A percentile compares a stretch with the other conserved stretches of the same genome.
phyloP scores from a whole-genome alignment of 208 protist species.

The Vickermania spadyakhi region DNA sequence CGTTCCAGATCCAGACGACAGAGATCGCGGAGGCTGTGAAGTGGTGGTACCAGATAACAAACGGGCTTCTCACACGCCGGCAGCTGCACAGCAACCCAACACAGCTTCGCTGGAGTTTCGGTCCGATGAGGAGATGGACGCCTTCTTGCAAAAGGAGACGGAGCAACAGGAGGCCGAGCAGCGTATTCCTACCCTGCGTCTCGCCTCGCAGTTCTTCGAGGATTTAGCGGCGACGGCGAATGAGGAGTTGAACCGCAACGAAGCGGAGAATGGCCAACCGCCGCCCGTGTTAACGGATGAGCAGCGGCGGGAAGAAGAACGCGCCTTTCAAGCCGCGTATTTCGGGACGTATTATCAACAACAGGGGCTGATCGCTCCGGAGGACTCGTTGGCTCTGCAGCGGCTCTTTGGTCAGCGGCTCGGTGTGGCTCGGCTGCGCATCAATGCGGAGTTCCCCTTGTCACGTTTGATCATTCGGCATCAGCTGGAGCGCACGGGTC shows the following conservation, averaged over 20 bases:
- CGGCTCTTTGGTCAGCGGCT: not conserved
- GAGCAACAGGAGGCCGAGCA: constrained; percentile 22
- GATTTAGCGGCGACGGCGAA: constrained; percentile 48
- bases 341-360: constrained; percentile 68
- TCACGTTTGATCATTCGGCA: constrained; percentile 42
- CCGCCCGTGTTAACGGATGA: constrained; percentile 26
- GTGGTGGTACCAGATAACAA: no score
- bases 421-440: constrained; percentile 10
- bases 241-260: constrained; percentile 44
- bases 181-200: constrained; percentile 27
- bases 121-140: constrained; percentile 47
- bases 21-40: constrained; percentile 27
- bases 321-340: constrained; percentile 51
- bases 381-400: constrained; percentile 9
- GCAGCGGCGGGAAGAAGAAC: constrained; percentile 39
- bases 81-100: not conserved
- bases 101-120: constrained; percentile 21
- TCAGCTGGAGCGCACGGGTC: constrained; percentile 28
- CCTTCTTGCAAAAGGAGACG: constrained; percentile 41
- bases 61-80: no score
- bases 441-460: constrained; percentile 44
- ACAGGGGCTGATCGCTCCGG: constrained; percentile 28
- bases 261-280: constrained; percentile 1
- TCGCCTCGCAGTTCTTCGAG: constrained; percentile 51
- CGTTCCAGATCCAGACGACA: constrained; percentile 20